Percentiles rank a stretch among this genome's conserved stretches.
Conservation (phyloP, 192 early-diverging fungal genomes). For the Coemansia furcata region DNA sequence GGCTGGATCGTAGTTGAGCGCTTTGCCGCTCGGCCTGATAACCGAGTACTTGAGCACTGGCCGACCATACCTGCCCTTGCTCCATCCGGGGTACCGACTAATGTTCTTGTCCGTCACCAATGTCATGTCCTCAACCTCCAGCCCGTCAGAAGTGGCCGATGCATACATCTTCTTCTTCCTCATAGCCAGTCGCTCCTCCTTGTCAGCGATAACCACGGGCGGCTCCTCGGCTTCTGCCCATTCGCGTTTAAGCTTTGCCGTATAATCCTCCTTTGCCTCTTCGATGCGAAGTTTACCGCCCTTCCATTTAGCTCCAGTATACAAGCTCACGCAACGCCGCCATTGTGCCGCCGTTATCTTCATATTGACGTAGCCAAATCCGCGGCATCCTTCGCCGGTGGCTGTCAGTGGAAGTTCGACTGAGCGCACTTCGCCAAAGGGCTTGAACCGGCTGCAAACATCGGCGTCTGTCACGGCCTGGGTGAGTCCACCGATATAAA, state of each 20-base stretch:
- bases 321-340: slow-evolving; percentile 66
- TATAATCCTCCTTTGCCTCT: slow-evolving; percentile 76
- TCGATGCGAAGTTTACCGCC: slow-evolving; percentile 72
- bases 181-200: slow-evolving; percentile 18
- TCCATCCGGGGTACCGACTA: slow-evolving; percentile 65
- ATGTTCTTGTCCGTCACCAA: slow-evolving; percentile 70
- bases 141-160: slow-evolving; percentile 21
- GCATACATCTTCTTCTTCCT: slow-evolving; percentile 46
- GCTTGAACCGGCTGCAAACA: slow-evolving; percentile 64
- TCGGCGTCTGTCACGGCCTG: slow-evolving; percentile 56
- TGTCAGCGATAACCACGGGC: slow-evolving; percentile 15
- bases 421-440: slow-evolving; percentile 61
- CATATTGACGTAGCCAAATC: slow-evolving; percentile 74
- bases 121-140: slow-evolving; percentile 64
- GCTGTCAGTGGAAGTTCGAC: slow-evolving; percentile 17
- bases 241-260: slow-evolving; percentile 54
- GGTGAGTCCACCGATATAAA: slow-evolving; percentile 77
- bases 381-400: slow-evolving; percentile 48
- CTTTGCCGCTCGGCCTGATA: slow-evolving; percentile 55
- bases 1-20: slow-evolving; percentile 65
- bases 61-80: slow-evolving; percentile 65
- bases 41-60: slow-evolving; percentile 70
- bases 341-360: slow-evolving; percentile 65
- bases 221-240: slow-evolving; percentile 19
- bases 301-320: slow-evolving; percentile 83